Percentiles rank a stretch among this genome's conserved stretches.
Conservation (phyloP, 2,329 filamentous ascomycete species). For the Torrubiella hemipterigena region DNA sequence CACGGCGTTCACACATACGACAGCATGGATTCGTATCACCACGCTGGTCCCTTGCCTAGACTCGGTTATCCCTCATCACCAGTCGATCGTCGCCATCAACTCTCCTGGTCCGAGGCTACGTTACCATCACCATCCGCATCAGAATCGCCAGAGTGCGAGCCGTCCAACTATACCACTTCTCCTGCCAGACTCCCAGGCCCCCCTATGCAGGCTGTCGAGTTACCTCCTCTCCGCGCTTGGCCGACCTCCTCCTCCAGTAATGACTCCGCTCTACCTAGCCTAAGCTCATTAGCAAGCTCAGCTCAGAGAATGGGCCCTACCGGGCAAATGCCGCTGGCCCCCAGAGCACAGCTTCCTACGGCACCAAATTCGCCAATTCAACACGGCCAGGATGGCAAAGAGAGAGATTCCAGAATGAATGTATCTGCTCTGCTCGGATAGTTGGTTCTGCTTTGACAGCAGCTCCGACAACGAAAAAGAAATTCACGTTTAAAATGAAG, state of each 20-base stretch:
- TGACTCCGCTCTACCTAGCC: constrained; percentile 17
- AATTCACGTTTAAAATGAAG: too few species aligned
- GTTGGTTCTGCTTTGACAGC: too few species aligned
- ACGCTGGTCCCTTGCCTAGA: constrained; percentile 3
- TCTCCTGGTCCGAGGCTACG: constrained; percentile 17
- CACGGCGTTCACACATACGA: constrained; percentile 7
- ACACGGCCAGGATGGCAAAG: constrained; percentile 1
- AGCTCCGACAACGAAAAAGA: too few species aligned
- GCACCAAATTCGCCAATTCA: constrained; percentile 15
- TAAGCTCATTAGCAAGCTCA: constrained; percentile 10
- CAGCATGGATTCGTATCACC: constrained; percentile 8
- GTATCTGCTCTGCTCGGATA: constrained; percentile 11
- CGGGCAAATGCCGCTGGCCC: constrained; percentile 8
- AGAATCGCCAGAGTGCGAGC: constrained; percentile 51
- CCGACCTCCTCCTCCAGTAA: neutral
- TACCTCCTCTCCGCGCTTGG: constrained; percentile 22
- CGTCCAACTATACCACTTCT: constrained; percentile 50
- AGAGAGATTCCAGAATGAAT: constrained; percentile 13
- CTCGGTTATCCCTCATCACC: constrained; percentile 8
- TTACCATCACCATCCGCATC: constrained; percentile 27
- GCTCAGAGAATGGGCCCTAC: too few species aligned
- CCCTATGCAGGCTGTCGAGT: constrained; percentile 25
- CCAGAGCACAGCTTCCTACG: constrained; percentile 13
- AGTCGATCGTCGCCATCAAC: constrained; percentile 11
- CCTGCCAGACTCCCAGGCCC: constrained; percentile 26